A percentile compares a stretch with the other conserved stretches of the same genome.
phyloP scores from a whole-genome alignment of 2,329 filamentous ascomycete genomes.

The Cladosporium sp. region DNA sequence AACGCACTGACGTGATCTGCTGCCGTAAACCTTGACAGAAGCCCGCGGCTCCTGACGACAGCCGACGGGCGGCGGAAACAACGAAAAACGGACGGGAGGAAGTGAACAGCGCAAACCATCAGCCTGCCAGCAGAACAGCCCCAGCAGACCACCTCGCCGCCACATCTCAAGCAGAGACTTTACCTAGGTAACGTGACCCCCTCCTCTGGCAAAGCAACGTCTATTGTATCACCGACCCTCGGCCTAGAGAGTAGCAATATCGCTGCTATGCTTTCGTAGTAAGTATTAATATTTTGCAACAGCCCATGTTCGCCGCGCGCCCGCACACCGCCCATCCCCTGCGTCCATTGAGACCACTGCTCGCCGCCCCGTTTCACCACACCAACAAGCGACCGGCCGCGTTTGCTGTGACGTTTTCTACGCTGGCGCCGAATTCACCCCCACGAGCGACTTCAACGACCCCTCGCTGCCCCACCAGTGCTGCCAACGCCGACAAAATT shows the following conservation, averaged over 20 bases:
- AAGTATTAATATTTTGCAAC: background rate
- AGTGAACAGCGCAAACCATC: background rate
- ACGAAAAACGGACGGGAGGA: slow-evolving; percentile 11
- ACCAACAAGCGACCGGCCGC: slow-evolving; percentile 9
- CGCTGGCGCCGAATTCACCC: slow-evolving; percentile 12
- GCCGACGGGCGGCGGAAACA: slow-evolving; percentile 5
- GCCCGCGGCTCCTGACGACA: slow-evolving; percentile 10
- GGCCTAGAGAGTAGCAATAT: no score
- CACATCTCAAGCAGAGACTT: no score
- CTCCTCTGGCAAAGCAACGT: background rate
- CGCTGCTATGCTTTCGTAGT: no score
- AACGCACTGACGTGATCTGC: slow-evolving; percentile 13
- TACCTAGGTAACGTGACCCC: background rate
- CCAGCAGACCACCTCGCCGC: background rate
- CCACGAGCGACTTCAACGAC: slow-evolving; percentile 14
- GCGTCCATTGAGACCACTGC: slow-evolving; percentile 11
- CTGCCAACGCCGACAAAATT: slow-evolving; percentile 23
- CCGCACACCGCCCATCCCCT: slow-evolving; percentile 13
- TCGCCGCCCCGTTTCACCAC: slow-evolving; percentile 4
- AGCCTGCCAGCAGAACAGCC: background rate
- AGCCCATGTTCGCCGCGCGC: background rate
- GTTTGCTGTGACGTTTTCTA: slow-evolving; percentile 12
- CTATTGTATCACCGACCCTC: background rate
- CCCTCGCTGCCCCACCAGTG: slow-evolving; percentile 22
- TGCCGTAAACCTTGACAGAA: background rate